Evolutionary conservation across 2,329 filamentous ascomycete genomes (phyloP).

Genomic region (Westerdykella ornata): DNA sequence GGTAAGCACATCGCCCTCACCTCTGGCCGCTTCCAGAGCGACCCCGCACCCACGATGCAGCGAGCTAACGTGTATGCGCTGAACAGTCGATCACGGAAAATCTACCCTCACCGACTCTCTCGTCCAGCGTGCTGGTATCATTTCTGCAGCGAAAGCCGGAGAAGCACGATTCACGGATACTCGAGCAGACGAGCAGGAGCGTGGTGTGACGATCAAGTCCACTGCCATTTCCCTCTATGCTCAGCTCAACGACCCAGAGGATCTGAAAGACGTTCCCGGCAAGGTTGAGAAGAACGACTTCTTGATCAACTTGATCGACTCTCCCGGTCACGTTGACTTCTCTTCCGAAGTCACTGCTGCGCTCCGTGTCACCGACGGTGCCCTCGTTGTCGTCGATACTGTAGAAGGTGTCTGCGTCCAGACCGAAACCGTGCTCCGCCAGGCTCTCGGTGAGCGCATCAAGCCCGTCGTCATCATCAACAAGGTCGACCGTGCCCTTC

Average conservation of each 20-base stretch:
- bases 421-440: slow-evolving; percentile 98
- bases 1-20: slow-evolving; percentile 44
- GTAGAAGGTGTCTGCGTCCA: slow-evolving; percentile 99
- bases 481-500: slow-evolving; percentile 99
- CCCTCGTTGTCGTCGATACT: slow-evolving; percentile 98
- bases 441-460: slow-evolving; percentile 99
- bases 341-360: slow-evolving; percentile 98
- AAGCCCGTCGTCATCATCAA: slow-evolving; percentile 99
- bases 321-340: slow-evolving; percentile 99
- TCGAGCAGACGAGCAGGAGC: slow-evolving; percentile 94
- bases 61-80: slow-evolving; percentile 19
- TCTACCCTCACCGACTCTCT: slow-evolving; percentile 99
- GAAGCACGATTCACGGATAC: slow-evolving; percentile 96
- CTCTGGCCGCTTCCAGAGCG: not conserved
- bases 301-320: slow-evolving; percentile 99
- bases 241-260: slow-evolving; percentile 69
- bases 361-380: slow-evolving; percentile 99
- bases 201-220: slow-evolving; percentile 99
- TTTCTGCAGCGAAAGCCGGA: slow-evolving; percentile 95
- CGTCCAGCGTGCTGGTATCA: slow-evolving; percentile 98
- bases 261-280: slow-evolving; percentile 90
- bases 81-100: slow-evolving; percentile 92
- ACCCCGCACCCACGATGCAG: slow-evolving; percentile 9
- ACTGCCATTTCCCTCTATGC: slow-evolving; percentile 98
- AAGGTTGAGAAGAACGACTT: slow-evolving; percentile 90